Evolutionary conservation across 306 rosid genomes (phyloP), one percentile per base, ranked within the genome.

Genomic region (Citrullus mucosospermus): DNA sequence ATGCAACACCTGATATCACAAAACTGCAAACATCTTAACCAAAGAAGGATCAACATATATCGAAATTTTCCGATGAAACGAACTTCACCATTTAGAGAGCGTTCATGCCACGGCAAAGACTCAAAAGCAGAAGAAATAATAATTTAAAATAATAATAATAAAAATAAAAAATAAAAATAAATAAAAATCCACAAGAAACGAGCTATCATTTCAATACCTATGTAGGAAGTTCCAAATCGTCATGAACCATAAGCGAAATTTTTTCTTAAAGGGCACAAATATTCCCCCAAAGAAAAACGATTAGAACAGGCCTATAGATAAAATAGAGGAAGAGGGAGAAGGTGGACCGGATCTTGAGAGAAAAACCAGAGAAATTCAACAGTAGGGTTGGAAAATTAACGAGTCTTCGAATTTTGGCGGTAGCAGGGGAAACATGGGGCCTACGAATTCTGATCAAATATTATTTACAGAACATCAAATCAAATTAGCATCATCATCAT

Each of bases 301-400:
- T 50, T 3, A 30, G 28, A 72, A 72, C 13, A 18, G 4, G 41
- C 50, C 15, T 25, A 51, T 20, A 68, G 57, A 48, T 48, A 22
- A 28, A n/a, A 38, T 55, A 41, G 34, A 65, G 48, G 30, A 30
- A 25, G 56, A 9, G 32, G 46, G 58, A 54, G 56, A 41, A 9
- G 75, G 34, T 43, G 75, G 55, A 68, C 54, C 34, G 48, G 34
- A 41, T 68, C 18, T 38, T 67, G 78, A 54, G 50, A 55, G 54
- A 53, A 13, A 56, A 57, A 34, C 50, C 46, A 75, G 10, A 34
- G 80, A 60, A 67, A 57, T 62, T 65, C 75, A 77, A 79, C 82
- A 72, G 69, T 85, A 80, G 83, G 83, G 87, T 79, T 56, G 57
- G 85, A 83, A 81, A 43, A 71, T 14, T 28, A 50, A 50, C 58